phyloP scores from a whole-genome alignment of 2,329 filamentous ascomycete species.

The Chaetomium olivaceum region DNA sequence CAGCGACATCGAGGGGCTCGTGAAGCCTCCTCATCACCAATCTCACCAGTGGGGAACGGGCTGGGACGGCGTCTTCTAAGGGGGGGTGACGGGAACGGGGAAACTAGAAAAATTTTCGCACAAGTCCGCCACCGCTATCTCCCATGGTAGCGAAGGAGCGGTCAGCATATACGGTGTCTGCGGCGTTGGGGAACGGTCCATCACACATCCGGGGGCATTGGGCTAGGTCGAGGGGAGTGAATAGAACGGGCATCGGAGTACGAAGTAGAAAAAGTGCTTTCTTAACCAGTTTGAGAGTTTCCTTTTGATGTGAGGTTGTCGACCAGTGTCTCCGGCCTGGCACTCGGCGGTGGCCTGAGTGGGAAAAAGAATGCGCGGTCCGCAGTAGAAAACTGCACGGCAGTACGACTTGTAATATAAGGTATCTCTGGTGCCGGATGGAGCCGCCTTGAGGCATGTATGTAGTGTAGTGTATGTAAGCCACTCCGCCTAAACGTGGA shows the following conservation, averaged over 20 bases:
- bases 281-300: constrained; percentile 1
- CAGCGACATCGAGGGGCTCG: constrained; percentile 56
- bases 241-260: constrained; percentile 24
- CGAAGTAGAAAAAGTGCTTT: constrained; percentile 15
- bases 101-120: constrained; percentile 15
- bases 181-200: constrained; percentile 25
- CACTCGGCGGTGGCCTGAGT: not conserved
- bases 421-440: constrained; percentile 5
- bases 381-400: not conserved
- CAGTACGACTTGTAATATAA: constrained; percentile 1
- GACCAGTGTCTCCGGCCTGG: too few relatives aligned
- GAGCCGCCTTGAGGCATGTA: not conserved
- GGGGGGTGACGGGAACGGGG: not conserved
- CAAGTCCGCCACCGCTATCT: constrained; percentile 18
- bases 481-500: constrained; percentile 15
- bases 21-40: constrained; percentile 41
- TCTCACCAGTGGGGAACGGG: constrained; percentile 35
- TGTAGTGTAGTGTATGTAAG: not conserved
- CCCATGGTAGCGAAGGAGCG: constrained; percentile 11
- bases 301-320: not conserved
- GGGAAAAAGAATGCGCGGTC: not conserved
- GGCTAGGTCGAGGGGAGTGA: constrained; percentile 17
- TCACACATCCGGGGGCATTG: constrained; percentile 19
- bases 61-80: constrained; percentile 27
- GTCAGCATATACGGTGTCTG: constrained; percentile 28